Conservation (phyloP, 805 yeast species). For the Cyberlindnera amylophila region DNA sequence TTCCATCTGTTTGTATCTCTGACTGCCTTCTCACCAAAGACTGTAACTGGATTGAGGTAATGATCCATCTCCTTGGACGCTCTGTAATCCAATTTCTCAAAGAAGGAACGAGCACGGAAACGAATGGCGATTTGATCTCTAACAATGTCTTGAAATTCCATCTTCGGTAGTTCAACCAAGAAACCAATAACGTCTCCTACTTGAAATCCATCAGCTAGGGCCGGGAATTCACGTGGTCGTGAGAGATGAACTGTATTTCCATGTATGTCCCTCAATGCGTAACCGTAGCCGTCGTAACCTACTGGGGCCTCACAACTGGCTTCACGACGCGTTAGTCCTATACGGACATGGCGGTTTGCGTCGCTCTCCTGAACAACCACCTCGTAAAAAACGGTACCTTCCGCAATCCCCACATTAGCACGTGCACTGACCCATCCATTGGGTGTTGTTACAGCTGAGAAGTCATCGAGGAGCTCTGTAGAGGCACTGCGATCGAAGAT, state of each 20-base stretch:
- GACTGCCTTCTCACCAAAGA: conserved; percentile 65
- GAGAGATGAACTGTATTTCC: conserved; percentile 77
- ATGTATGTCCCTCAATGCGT: conserved; percentile 77
- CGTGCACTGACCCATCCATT: conserved; percentile 81
- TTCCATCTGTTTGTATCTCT: conserved; percentile 44
- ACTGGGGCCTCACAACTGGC: conserved; percentile 92
- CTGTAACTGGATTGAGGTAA: conserved; percentile 64
- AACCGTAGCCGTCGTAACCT: conserved; percentile 92
- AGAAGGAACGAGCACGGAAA: conserved; percentile 71
- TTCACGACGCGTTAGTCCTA: conserved; percentile 83
- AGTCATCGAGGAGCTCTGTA: conserved; percentile 37
- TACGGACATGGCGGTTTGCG: conserved; percentile 55
- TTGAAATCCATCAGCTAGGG: conserved; percentile 44
- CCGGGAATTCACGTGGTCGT: conserved; percentile 55
- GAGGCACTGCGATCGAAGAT: conserved; percentile 70
- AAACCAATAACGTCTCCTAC: conserved; percentile 85
- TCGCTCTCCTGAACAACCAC: conserved; percentile 47
- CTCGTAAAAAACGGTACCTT: conserved; percentile 81
- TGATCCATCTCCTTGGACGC: conserved; percentile 70
- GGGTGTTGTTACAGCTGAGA: conserved; percentile 48
- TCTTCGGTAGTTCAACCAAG: conserved; percentile 63
- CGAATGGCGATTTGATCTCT: conserved; percentile 88
- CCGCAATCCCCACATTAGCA: conserved; percentile 68
- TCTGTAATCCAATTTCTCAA: conserved; percentile 81
- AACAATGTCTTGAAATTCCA: conserved; percentile 44